These are phyloP conservation scores for Aspergillus vadensis DNA, from an alignment of 2,329 filamentous ascomycete genomes.

Conservation along the genomic window DNA sequence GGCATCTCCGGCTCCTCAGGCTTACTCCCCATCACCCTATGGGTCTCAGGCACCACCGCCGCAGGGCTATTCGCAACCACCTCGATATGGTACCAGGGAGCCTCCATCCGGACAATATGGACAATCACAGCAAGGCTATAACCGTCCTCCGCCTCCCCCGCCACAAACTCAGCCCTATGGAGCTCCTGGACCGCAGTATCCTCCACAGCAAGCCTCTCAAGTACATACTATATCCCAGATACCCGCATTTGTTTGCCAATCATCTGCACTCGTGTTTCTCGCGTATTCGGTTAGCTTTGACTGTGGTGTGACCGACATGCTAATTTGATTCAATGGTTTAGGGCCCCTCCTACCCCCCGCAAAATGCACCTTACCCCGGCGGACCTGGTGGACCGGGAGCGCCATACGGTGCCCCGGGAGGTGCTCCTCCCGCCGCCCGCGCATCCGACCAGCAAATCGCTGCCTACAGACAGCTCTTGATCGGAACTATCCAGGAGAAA, in stretches of 20 bases:
- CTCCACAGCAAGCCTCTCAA: slow-evolving; percentile 37
- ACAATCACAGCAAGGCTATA: slow-evolving; percentile 40
- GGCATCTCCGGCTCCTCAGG: slow-evolving; percentile 33
- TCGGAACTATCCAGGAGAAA: slow-evolving; percentile 62
- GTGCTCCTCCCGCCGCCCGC: slow-evolving; percentile 36
- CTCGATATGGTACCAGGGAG: slow-evolving; percentile 29
- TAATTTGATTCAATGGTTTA: slow-evolving; percentile 7
- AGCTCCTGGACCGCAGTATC: slow-evolving; percentile 35
- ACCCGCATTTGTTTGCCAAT: slow-evolving; percentile 1
- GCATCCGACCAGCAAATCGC: slow-evolving; percentile 53
- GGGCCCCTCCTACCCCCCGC: slow-evolving; percentile 32
- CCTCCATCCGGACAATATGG: slow-evolving; percentile 19
- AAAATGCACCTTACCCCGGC: slow-evolving; percentile 36
- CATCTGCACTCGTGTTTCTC: slow-evolving; percentile 10
- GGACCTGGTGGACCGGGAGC: slow-evolving; percentile 26
- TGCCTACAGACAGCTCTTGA: slow-evolving; percentile 59
- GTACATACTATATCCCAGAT: slow-evolving; percentile 33
- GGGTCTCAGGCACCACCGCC: slow-evolving; percentile 31
- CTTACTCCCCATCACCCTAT: slow-evolving; percentile 45
- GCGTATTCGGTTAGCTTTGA: not conserved
- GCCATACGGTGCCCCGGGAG: slow-evolving; percentile 34
- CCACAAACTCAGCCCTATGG: slow-evolving; percentile 40
- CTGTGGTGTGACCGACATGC: not conserved
- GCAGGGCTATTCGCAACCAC: slow-evolving; percentile 29
- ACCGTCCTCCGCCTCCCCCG: slow-evolving; percentile 45